These are phyloP conservation scores for Colletotrichum gigasporum DNA, from an alignment of 2,329 filamentous ascomycete genomes.

Conservation along the genomic window DNA sequence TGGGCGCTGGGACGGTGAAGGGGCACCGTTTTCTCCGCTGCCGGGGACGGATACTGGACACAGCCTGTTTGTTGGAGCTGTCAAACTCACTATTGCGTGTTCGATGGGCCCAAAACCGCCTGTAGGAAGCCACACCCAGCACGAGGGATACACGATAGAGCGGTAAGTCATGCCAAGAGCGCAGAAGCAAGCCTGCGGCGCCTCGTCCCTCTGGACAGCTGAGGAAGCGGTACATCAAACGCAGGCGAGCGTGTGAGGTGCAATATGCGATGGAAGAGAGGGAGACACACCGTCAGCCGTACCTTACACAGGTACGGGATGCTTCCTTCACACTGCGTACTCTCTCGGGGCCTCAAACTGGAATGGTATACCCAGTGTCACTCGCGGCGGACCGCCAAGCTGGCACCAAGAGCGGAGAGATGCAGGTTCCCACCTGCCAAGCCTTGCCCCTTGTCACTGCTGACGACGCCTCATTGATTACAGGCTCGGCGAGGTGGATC, in stretches of 20 bases:
- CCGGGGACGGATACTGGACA: neutral
- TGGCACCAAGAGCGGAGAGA: constrained; percentile 27
- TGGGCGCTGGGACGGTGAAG: constrained; percentile 4
- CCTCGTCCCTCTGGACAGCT: neutral
- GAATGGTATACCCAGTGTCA: constrained; percentile 1
- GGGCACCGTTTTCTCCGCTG: constrained; percentile 8
- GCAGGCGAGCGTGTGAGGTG: constrained; percentile 1
- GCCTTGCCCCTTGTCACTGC: constrained; percentile 19
- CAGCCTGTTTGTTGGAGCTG: constrained; percentile 7
- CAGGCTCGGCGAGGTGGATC: constrained; percentile 30
- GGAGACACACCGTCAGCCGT: neutral
- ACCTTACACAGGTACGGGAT: neutral
- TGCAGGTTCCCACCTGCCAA: constrained; percentile 18
- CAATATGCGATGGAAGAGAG: constrained; percentile 8
- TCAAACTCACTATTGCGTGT: neutral
- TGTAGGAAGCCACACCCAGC: neutral
- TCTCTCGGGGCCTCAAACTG: neutral
- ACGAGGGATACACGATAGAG: neutral
- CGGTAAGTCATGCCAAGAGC: constrained; percentile 9
- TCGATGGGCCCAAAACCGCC: neutral
- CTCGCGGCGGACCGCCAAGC: constrained; percentile 19
- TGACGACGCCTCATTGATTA: constrained; percentile 32
- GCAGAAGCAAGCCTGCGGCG: neutral
- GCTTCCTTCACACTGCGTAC: too few relatives aligned
- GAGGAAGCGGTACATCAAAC: constrained; percentile 5